Percentiles rank a stretch among this genome's conserved stretches.
phyloP scores from a whole-genome alignment of 306 rosid genomes.

The Phaseolus lunatus region DNA sequence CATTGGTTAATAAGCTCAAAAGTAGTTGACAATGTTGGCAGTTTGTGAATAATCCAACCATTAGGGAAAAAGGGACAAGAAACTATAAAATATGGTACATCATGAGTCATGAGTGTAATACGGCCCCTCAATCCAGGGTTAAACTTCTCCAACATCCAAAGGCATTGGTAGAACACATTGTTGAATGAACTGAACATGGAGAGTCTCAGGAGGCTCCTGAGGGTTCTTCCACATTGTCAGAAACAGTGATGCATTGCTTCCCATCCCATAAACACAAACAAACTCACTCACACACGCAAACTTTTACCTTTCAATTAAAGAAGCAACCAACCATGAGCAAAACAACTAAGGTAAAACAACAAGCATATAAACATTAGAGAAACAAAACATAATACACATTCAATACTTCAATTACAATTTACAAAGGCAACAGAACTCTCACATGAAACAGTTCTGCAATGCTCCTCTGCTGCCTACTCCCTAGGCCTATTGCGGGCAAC shows the following conservation, averaged over 20 bases:
- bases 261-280: constrained; percentile 25
- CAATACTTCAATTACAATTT: constrained; percentile 2
- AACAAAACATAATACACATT: background rate
- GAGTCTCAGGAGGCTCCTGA: background rate
- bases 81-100: too few species aligned
- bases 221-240: background rate
- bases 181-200: background rate
- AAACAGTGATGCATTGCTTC: background rate
- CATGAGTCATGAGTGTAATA: too few species aligned
- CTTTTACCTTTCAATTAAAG: background rate
- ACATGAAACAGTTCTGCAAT: constrained; percentile 86
- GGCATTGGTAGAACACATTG: background rate
- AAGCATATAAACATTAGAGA: constrained; percentile 21
- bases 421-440: constrained; percentile 6
- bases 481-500: constrained; percentile 79
- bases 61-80: too few species aligned
- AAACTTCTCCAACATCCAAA: background rate
- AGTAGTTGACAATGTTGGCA: background rate
- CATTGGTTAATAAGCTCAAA: background rate
- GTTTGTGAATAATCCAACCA: background rate
- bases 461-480: constrained; percentile 80
- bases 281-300: background rate
- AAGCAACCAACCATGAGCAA: background rate
- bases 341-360: background rate
- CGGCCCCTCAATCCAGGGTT: background rate